Evolutionary conservation across 2,329 filamentous ascomycete genomes (phyloP), one percentile per base, ranked within the genome.

Genomic region (Colletotrichum cordylinicola): DNA sequence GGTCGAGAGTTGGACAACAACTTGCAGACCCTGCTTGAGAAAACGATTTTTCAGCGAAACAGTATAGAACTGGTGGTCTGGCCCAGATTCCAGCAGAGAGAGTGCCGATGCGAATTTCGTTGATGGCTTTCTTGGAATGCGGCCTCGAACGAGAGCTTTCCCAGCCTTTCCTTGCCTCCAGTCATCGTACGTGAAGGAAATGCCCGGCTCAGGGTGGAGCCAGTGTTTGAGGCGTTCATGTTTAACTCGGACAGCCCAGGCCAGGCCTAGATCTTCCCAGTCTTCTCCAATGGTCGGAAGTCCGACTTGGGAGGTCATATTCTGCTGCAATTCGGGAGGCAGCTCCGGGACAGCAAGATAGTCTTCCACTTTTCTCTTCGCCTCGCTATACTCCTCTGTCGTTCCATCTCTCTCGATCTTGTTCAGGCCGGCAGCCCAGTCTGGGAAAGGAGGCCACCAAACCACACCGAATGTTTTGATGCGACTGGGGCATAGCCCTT

Each of bases 331-430:
- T 48, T 5, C 9, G 18, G 18, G 18, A 48, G 39, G 9, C 18
- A 48, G 39, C 39, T 48, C 39, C 39, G 39, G 39, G 39, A 48
- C 10, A 48, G 10, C 1, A 48, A 48, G 9, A 48, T 48, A 48
- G 9, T 48, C 18, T 48, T 48, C 39, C 39, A 48, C 39, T 48
- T 7, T 48, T 48, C 3, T n/a, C 39, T 48, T 48, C 39, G 39
- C 1, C 3, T 48, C 39, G 0, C 39, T n/a, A n/a, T n/a, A 48
- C 39, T 48, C 39, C 5, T 48, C 3, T 0, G 39, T 6, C 39
- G 0, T 48, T n/a, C 18, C 12, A 48, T 48, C 39, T 9, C 0
- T 48, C 39, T 48, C 39, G 39, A 48, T 48, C 39, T 48, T 48
- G 39, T 48, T 0, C 18, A 48, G 39, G 5, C 39, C 39, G 18